Evolutionary conservation across 345 rosid species (phyloP).

Genomic region (Citrus trifoliata): DNA sequence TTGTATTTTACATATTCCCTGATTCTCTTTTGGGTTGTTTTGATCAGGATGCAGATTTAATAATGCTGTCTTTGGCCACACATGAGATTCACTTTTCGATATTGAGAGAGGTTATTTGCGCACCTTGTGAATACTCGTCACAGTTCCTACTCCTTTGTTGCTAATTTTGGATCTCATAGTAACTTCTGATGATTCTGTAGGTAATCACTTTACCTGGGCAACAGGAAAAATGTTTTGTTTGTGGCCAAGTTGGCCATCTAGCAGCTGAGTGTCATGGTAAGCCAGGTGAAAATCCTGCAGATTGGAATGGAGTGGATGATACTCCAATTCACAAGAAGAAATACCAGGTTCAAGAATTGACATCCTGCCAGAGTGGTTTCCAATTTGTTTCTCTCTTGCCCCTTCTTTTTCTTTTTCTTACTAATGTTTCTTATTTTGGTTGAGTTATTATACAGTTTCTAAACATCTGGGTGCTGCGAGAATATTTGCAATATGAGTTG

Average conservation of each 20-base stretch:
- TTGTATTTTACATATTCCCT: neutral
- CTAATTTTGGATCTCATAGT: slow-evolving; percentile 2
- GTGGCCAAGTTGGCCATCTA: slow-evolving; percentile 95
- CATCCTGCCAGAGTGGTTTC: slow-evolving; percentile 4
- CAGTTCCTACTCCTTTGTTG: neutral
- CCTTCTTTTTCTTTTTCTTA: neutral
- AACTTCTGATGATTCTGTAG: slow-evolving; percentile 30
- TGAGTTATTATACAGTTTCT: slow-evolving; percentile 61
- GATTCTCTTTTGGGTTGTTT: slow-evolving; percentile 3
- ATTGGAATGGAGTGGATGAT: slow-evolving; percentile 53
- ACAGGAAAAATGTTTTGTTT: slow-evolving; percentile 84
- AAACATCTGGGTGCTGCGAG: slow-evolving; percentile 89
- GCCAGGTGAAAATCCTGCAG: slow-evolving; percentile 35
- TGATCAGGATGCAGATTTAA: slow-evolving; percentile 94
- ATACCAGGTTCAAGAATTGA: slow-evolving; percentile 70
- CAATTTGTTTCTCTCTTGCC: neutral
- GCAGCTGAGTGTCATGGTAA: slow-evolving; percentile 92
- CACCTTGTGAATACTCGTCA: slow-evolving; percentile 12
- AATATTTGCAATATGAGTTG: slow-evolving; percentile 88
- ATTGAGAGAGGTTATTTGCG: slow-evolving; percentile 75
- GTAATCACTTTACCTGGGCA: slow-evolving; percentile 87
- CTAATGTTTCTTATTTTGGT: neutral
- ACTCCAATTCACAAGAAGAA: slow-evolving; percentile 91
- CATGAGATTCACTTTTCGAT: slow-evolving; percentile 99
- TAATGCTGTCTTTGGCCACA: slow-evolving; percentile 93